Conservation (phyloP, 495 filamentous ascomycete genomes). For the Aspergillus conjunctus region DNA sequence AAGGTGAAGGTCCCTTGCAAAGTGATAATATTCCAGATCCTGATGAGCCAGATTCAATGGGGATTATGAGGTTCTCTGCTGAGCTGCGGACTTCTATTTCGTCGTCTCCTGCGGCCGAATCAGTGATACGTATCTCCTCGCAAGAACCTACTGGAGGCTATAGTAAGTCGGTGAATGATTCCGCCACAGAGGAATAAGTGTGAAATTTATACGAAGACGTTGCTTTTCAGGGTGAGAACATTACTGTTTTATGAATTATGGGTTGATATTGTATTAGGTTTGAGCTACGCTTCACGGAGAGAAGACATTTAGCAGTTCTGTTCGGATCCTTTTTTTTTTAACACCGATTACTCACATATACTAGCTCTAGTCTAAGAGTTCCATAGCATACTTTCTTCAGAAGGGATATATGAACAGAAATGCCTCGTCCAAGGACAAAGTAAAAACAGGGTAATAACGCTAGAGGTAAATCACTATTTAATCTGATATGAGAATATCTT, state of each 20-base stretch:
- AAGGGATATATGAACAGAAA: background rate
- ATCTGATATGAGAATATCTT: slow-evolving; percentile 9
- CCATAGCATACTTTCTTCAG: background rate
- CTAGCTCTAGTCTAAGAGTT: background rate
- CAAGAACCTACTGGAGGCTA: background rate
- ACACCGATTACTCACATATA: too few species aligned
- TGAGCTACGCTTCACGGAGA: too few species aligned
- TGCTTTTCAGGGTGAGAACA: background rate
- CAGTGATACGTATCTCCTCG: background rate
- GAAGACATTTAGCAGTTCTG: too few species aligned
- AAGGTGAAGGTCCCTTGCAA: background rate
- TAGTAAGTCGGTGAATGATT: background rate
- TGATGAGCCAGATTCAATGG: background rate
- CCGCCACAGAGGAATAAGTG: background rate
- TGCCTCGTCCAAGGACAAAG: background rate
- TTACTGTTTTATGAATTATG: too few species aligned
- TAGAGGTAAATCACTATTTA: background rate
- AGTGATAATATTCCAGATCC: background rate
- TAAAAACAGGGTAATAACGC: background rate
- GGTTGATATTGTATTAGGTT: too few species aligned
- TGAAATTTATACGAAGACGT: background rate
- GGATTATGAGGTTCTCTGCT: background rate
- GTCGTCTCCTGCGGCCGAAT: background rate
- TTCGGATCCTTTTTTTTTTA: background rate
- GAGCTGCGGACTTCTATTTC: background rate